Evolutionary conservation across 331 rosid species (phyloP), one percentile per base, ranked within the genome.

Genomic region (Phaseolus coccineus): DNA sequence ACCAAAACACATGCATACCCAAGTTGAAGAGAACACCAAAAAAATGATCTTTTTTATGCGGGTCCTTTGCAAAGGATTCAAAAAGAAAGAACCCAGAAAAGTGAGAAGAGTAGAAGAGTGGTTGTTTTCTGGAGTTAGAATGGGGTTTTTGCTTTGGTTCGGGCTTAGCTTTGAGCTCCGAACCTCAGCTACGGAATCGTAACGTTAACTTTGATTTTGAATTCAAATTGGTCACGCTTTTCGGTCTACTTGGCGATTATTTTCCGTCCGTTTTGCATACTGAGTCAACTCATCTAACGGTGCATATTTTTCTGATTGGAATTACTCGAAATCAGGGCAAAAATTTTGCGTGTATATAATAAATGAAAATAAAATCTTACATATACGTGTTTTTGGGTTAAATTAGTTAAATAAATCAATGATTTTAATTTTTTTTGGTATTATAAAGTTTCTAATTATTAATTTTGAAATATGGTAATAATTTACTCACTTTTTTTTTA

Each of bases 161-260:
- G 82, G 3, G 3, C 2, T 77, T 65, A 30, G 83, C 57, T 77
- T 42, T 15, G 85, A 71, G 5, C 53, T 52, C 74, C 80, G 78
- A 81, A 35, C 8, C 88, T 72, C 22, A 73, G 83, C 74, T 73
- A 24, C 59, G 83, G 81, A 74, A 77, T 78, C 65, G 77, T 78
- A 83, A 83, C 86, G 86, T 83, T 83, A 66, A 5, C 1, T 61
- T 40, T 57, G 57, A 47, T 74, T 77, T 72, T 66, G 83, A 83
- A 83, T 83, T 83, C 86, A 83, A 83, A 22, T n/a, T 82, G 66
- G 86, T 66, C 58, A 82, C 82, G 79, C 46, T 27, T 28, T 22
- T 44, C 70, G 82, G 65, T 61, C 76, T 52, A 57, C 65, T 35
- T n/a, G 16, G 42, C 1, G 42, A 6, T 28, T 63, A 2, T 14